Conservation (phyloP, 352 stramenopile species). For the Globisporangium paddicum region DNA sequence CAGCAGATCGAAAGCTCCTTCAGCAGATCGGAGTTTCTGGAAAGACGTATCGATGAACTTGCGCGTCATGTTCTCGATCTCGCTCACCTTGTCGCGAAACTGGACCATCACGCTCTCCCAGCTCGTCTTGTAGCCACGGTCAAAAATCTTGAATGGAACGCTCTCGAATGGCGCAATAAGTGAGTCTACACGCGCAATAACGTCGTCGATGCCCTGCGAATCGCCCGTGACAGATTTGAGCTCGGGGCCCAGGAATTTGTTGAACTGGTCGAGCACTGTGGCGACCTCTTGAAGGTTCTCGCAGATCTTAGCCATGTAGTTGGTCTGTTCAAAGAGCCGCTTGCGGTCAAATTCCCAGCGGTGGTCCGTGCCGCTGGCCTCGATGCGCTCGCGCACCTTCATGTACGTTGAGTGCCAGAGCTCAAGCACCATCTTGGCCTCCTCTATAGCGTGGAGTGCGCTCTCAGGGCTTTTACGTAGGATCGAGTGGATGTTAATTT, state of each 20-base stretch:
- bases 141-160: conserved; percentile 93
- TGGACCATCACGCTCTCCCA: conserved; percentile 94
- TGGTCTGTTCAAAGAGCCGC: conserved; percentile 93
- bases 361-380: conserved; percentile 92
- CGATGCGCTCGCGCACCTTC: conserved; percentile 92
- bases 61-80: conserved; percentile 94
- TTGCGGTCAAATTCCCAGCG: conserved; percentile 96
- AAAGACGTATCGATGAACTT: conserved; percentile 96
- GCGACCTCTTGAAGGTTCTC: conserved; percentile 92
- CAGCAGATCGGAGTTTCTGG: conserved; percentile 92
- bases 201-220: conserved; percentile 92
- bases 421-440: conserved; percentile 91
- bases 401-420: conserved; percentile 95
- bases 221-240: conserved; percentile 95
- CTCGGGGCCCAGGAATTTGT: conserved; percentile 94
- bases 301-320: conserved; percentile 96
- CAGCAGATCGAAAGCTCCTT: conserved; percentile 95
- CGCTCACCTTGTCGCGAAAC: conserved; percentile 91
- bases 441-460: conserved; percentile 80
- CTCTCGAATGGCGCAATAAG: conserved; percentile 87
- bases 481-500: conserved; percentile 92
- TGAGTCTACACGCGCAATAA: conserved; percentile 85
- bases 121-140: conserved; percentile 91
- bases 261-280: conserved; percentile 92
- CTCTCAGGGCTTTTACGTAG: conserved; percentile 73